phyloP scores from a whole-genome alignment of 1,284 basidiomycete species.

The Hemileccinum hortonii region DNA sequence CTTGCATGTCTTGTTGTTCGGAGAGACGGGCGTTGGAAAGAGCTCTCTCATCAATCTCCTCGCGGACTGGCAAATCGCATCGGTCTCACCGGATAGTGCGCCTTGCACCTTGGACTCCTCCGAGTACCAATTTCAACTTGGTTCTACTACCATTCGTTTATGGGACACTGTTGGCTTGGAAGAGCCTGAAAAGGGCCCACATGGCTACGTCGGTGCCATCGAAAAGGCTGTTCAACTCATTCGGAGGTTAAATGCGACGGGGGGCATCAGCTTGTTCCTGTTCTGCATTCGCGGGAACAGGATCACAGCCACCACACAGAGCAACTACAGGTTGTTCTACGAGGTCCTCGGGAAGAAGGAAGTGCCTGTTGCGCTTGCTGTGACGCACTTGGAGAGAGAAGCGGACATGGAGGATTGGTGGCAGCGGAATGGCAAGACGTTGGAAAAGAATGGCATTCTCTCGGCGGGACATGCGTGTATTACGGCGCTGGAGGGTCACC shows the following conservation, averaged over 20 bases:
- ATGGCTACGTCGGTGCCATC: slow-evolving; percentile 26
- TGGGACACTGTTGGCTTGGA: slow-evolving; percentile 35
- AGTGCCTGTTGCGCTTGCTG: slow-evolving; percentile 32
- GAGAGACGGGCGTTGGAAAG: slow-evolving; percentile 30
- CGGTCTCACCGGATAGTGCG: slow-evolving; percentile 24
- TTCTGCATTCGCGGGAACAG: slow-evolving; percentile 36
- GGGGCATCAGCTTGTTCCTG: slow-evolving; percentile 32
- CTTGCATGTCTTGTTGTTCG: slow-evolving; percentile 29
- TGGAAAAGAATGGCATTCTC: slow-evolving; percentile 22
- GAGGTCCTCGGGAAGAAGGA: slow-evolving; percentile 27
- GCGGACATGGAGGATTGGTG: slow-evolving; percentile 34
- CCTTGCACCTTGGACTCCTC: slow-evolving; percentile 27
- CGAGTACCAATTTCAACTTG: slow-evolving; percentile 28
- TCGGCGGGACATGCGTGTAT: slow-evolving; percentile 31
- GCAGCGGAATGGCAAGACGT: slow-evolving; percentile 20
- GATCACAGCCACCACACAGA: slow-evolving; percentile 21
- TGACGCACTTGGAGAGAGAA: slow-evolving; percentile 34
- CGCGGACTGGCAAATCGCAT: slow-evolving; percentile 25
- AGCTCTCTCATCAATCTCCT: slow-evolving; percentile 35
- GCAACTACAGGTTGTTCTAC: too few species aligned
- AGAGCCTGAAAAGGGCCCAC: slow-evolving; percentile 22
- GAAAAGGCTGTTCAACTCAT: slow-evolving; percentile 32
- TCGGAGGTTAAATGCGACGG: slow-evolving; percentile 20
- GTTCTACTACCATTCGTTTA: slow-evolving; percentile 20
- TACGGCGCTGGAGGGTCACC: slow-evolving; percentile 22